These are phyloP conservation scores for Mortierella antarctica DNA, from an alignment of 192 early-diverging fungal genomes.

Conservation along the genomic window DNA sequence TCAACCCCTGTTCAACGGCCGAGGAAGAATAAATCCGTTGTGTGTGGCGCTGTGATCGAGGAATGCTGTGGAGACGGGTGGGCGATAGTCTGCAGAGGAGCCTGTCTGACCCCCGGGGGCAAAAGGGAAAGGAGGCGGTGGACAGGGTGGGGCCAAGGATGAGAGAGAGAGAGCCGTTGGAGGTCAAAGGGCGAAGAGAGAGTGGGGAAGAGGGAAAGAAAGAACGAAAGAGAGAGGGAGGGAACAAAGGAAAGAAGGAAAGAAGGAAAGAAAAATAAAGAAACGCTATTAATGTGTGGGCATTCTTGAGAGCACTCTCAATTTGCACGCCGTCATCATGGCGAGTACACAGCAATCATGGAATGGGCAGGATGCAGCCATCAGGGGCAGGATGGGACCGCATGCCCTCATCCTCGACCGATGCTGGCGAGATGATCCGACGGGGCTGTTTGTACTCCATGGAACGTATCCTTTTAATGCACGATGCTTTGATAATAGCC, in stretches of 20 bases:
- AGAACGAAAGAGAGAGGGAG: neutral
- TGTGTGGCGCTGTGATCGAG: neutral
- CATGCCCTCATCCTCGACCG: too few relatives aligned
- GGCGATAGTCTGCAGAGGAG: too few relatives aligned
- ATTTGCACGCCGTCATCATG: neutral
- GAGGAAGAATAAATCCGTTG: neutral
- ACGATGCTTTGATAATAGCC: too few relatives aligned
- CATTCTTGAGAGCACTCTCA: neutral
- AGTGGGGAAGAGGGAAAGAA: neutral
- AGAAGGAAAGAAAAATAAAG: neutral
- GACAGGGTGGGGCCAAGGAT: neutral
- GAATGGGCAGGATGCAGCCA: neutral
- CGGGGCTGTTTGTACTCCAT: too few relatives aligned
- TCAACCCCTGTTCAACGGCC: neutral
- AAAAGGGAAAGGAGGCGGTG: neutral
- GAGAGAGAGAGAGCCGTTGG: neutral
- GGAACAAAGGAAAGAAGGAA: neutral
- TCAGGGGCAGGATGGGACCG: too few relatives aligned
- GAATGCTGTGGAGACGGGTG: neutral
- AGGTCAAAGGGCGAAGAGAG: neutral
- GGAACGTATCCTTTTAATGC: too few relatives aligned
- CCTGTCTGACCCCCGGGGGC: too few relatives aligned
- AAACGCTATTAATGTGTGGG: neutral
- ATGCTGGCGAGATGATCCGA: too few relatives aligned
- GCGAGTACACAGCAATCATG: neutral